Percentiles rank a stretch among this genome's conserved stretches.
Conservation (phyloP, 2,329 filamentous ascomycete species). For the Trichoderma brevicompactum region DNA sequence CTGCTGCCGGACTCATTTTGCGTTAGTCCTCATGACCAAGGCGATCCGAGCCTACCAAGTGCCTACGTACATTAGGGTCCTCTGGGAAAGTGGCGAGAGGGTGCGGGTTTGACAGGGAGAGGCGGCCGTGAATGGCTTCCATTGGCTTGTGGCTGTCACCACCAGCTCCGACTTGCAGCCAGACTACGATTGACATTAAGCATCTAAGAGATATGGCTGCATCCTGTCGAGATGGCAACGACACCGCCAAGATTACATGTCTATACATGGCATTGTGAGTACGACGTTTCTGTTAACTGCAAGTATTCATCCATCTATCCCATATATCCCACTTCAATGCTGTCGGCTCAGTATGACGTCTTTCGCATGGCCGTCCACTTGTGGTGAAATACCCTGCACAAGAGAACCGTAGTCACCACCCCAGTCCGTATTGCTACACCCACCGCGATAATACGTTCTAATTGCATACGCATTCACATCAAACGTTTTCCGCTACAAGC, state of each 20-base stretch:
- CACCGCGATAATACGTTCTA: no score
- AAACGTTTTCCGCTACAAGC: no score
- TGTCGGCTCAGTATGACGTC: no score
- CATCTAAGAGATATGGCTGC: neutral
- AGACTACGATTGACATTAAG: neutral
- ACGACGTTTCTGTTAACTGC: neutral
- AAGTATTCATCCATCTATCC: neutral
- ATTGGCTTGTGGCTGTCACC: constrained; percentile 27
- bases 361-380: no score
- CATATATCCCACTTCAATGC: no score
- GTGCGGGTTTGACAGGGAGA: constrained; percentile 16
- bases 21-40: constrained; percentile 25
- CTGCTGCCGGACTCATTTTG: constrained; percentile 1
- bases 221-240: constrained; percentile 10
- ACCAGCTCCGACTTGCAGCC: neutral
- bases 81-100: constrained; percentile 9
- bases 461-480: no score
- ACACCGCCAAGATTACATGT: neutral
- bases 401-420: no score
- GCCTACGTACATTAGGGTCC: neutral
- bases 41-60: neutral
- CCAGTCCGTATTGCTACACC: no score
- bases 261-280: neutral
- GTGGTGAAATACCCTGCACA: no score
- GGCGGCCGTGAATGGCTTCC: constrained; percentile 3